phyloP scores from a whole-genome alignment of 2,329 filamentous ascomycete genomes.

The Monosporascus ibericus region DNA sequence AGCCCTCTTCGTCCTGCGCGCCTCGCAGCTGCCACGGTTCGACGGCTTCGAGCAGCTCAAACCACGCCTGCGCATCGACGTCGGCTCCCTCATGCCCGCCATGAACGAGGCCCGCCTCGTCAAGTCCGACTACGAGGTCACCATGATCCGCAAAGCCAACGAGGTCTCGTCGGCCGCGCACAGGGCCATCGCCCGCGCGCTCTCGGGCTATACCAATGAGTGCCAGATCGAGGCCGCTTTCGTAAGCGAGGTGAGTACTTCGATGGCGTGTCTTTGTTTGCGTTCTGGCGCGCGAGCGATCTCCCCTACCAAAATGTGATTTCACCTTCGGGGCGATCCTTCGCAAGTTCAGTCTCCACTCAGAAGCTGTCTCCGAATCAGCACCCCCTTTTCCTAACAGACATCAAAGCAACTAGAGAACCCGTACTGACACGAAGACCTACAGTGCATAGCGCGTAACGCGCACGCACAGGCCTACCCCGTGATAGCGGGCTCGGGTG shows the following conservation, averaged over 20 bases:
- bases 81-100: conserved; percentile 53
- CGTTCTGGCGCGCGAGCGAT: not conserved
- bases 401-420: too few relatives aligned
- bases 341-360: too few relatives aligned
- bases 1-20: conserved; percentile 40
- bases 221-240: conserved; percentile 79
- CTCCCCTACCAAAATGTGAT: too few relatives aligned
- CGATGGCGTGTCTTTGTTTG: not conserved
- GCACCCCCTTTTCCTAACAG: too few relatives aligned
- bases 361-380: too few relatives aligned
- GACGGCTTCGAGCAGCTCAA: conserved; percentile 20
- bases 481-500: conserved; percentile 78
- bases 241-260: conserved; percentile 38
- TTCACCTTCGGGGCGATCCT: too few relatives aligned
- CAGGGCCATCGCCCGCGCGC: conserved; percentile 58
- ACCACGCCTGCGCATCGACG: conserved; percentile 37
- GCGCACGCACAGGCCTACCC: conserved; percentile 78
- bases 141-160: conserved; percentile 75
- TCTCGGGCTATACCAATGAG: conserved; percentile 65
- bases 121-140: conserved; percentile 83
- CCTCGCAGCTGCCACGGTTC: conserved; percentile 35
- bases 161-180: conserved; percentile 74
- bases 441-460: conserved; percentile 59
- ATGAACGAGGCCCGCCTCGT: conserved; percentile 76
- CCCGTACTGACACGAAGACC: not conserved